Conservation (phyloP, 495 filamentous ascomycete species). For the Xylaria acuta region DNA sequence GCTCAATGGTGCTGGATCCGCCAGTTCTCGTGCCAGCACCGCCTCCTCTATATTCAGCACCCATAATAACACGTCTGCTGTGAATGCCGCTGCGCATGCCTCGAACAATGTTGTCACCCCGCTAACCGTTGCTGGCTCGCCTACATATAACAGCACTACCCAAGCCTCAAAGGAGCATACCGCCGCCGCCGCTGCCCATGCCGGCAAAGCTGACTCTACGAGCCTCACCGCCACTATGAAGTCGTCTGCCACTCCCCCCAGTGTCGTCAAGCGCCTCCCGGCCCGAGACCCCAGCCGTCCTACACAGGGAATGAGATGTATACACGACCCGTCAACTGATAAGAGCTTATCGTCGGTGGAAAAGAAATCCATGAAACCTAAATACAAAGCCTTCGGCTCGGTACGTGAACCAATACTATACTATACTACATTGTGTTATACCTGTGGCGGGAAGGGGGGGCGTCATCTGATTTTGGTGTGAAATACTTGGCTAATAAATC, state of each 20-base stretch:
- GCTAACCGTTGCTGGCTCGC: slow-evolving; percentile 77
- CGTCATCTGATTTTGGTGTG: slow-evolving; percentile 59
- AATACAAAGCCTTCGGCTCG: slow-evolving; percentile 74
- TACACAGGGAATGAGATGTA: slow-evolving; percentile 70
- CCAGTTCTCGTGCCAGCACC: slow-evolving; percentile 69
- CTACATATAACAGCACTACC: slow-evolving; percentile 59
- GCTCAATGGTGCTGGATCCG: slow-evolving; percentile 68
- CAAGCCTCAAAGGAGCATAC: slow-evolving; percentile 45
- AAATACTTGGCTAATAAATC: slow-evolving; percentile 57
- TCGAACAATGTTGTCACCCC: slow-evolving; percentile 70
- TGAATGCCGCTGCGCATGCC: slow-evolving; percentile 54
- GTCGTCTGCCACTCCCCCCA: slow-evolving; percentile 32
- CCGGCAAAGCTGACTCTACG: slow-evolving; percentile 39
- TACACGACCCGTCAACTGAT: slow-evolving; percentile 78
- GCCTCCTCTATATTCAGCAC: slow-evolving; percentile 69
- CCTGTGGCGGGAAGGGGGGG: slow-evolving; percentile 50
- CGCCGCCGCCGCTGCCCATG: slow-evolving; percentile 40
- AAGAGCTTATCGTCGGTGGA: slow-evolving; percentile 54
- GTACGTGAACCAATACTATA: slow-evolving; percentile 57
- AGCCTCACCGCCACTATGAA: slow-evolving; percentile 31
- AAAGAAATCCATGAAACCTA: slow-evolving; percentile 69
- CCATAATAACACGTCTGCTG: slow-evolving; percentile 54
- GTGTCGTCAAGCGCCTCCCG: slow-evolving; percentile 60
- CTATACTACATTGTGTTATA: slow-evolving; percentile 48
- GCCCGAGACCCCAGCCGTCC: slow-evolving; percentile 65